Base-by-base conservation (phyloP, 371 early-diverging fungal species). In the Mortierella sp. region DNA sequence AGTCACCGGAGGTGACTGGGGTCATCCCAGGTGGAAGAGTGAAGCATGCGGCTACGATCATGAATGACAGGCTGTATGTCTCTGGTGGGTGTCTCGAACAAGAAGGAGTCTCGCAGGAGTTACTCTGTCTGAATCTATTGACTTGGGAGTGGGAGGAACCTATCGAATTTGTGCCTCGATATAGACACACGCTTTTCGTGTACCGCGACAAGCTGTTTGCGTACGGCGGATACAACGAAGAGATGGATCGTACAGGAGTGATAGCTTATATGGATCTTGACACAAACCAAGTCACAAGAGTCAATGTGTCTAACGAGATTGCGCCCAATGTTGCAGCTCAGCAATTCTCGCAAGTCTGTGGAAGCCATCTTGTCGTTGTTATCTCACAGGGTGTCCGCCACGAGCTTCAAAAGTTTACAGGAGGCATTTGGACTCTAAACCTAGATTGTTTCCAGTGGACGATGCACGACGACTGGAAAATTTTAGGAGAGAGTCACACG, bases 31-130 rank as follows among this genome's bases (percentile, higher is more conserved):
- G 79, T 60, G 91, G 91, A 10, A 77, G 93, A 28, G 86, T 88
- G 40, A 87, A 89, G 30, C 94, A 94, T 72, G 88, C 93, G n/a
- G 92, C 94, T 0, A 88, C 91, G 3, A 89, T 93, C 58, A 80
- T 88, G 70, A 67, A 90, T 52, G 84, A 91, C 73, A 90, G 87
- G 67, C 86, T 94, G 6, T 93, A 92, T 68, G 84, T 93, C 24
- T 85, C 89, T 64, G 93, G 94, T 22, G 92, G 93, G 5, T 78
- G 86, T 14, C 55, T 86, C 30, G 74, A 73, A 14, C 77, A 73
- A 22, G 78, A 79, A 11, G 73, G 69, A 18, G 87, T 91, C 58
- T 83, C 87, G 12, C 87, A 88, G 45, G 87, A 89, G 22, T 68
- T 94, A 37, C 75, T 90, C 14, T 84, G 89, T 20, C 83, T 94